Conservation (phyloP, 2,329 filamentous ascomycete species). For the Fusarium drepaniforme region DNA sequence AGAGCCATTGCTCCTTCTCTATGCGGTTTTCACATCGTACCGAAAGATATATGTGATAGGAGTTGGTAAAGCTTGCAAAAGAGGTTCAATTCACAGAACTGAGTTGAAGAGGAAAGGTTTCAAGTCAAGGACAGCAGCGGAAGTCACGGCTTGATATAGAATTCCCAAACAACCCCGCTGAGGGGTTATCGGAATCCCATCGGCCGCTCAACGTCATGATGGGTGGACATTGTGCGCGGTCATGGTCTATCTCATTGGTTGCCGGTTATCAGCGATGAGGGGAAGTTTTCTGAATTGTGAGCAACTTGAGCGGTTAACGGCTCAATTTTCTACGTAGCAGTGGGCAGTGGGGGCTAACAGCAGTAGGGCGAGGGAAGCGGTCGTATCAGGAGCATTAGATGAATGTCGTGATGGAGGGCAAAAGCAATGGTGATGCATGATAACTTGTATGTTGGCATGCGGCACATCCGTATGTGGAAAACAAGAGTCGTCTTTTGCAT, state of each 20-base stretch:
- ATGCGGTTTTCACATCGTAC: slow-evolving; percentile 45
- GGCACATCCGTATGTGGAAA: not conserved
- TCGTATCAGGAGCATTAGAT: not conserved
- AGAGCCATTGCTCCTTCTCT: slow-evolving; percentile 40
- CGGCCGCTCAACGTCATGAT: slow-evolving; percentile 36
- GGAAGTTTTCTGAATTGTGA: slow-evolving; percentile 14
- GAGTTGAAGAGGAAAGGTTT: slow-evolving; percentile 4
- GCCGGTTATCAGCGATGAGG: slow-evolving; percentile 19
- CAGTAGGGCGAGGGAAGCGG: slow-evolving; percentile 23
- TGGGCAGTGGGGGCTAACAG: slow-evolving; percentile 20
- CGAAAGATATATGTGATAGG: slow-evolving; percentile 18
- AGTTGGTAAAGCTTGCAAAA: not conserved
- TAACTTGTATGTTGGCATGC: not conserved
- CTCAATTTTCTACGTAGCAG: slow-evolving; percentile 1
- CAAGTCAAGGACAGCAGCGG: slow-evolving; percentile 1
- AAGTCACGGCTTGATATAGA: slow-evolving; percentile 28
- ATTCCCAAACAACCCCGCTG: slow-evolving; percentile 30
- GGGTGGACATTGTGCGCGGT: slow-evolving; percentile 19
- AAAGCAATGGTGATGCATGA: not conserved
- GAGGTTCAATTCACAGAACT: not conserved
- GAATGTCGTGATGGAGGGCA: slow-evolving; percentile 1
- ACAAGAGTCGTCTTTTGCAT: slow-evolving; percentile 5
- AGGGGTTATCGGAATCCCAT: slow-evolving; percentile 34
- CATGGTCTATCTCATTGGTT: slow-evolving; percentile 31
- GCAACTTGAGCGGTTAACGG: slow-evolving; percentile 4